Evolutionary conservation across 345 rosid species (phyloP).

Genomic region (Heritiera fomes): DNA sequence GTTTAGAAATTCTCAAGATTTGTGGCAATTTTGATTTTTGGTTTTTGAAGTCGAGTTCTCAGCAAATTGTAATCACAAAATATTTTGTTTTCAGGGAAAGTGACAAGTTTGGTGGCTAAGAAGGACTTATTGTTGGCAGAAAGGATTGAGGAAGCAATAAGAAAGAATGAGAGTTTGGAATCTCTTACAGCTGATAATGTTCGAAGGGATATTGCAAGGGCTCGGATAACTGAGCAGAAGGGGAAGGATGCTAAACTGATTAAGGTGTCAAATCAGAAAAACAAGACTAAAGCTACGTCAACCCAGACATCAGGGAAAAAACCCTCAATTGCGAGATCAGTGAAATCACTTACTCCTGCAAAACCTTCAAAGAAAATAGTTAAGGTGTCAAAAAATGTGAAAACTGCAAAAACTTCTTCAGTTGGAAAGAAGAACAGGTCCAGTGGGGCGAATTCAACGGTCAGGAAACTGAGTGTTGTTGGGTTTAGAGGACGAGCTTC

Average conservation of each 20-base stretch:
- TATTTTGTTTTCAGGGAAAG: constrained; percentile 59
- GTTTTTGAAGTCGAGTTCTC: background rate
- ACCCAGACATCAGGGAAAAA: constrained; percentile 33
- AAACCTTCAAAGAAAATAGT: constrained; percentile 40
- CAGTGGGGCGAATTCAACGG: constrained; percentile 24
- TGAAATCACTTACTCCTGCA: constrained; percentile 36
- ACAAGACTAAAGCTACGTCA: constrained; percentile 33
- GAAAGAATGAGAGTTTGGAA: constrained; percentile 84
- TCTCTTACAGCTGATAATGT: constrained; percentile 64
- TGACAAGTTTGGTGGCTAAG: constrained; percentile 74
- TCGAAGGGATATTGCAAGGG: constrained; percentile 64
- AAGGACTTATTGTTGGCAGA: constrained; percentile 58
- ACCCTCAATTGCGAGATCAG: constrained; percentile 37
- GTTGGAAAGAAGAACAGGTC: constrained; percentile 30
- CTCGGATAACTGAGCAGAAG: constrained; percentile 61
- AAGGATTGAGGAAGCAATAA: constrained; percentile 75
- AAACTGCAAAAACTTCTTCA: constrained; percentile 16
- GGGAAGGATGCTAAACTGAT: constrained; percentile 48
- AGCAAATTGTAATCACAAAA: background rate
- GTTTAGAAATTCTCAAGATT: background rate
- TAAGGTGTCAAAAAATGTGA: constrained; percentile 26
- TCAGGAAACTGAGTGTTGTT: constrained; percentile 64
- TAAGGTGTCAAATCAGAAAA: constrained; percentile 47
- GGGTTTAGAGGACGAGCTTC: constrained; percentile 71
- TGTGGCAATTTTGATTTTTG: background rate